These are phyloP conservation scores for Agapanthus africanus DNA, from an alignment of 106 monocot genomes.

Conservation along the genomic window DNA sequence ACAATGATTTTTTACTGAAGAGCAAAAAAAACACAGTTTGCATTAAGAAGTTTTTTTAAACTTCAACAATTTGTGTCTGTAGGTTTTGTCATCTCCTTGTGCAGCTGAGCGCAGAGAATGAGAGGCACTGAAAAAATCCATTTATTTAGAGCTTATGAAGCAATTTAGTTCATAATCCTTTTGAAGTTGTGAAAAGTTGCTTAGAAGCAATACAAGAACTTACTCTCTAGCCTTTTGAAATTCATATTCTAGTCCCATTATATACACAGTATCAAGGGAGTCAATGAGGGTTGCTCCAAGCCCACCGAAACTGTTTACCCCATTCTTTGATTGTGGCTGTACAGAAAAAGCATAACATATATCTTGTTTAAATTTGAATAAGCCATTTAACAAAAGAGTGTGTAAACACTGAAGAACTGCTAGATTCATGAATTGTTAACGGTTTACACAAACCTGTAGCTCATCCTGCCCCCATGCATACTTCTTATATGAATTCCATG, in stretches of 20 bases:
- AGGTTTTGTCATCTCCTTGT: too few relatives aligned
- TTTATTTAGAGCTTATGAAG: too few relatives aligned
- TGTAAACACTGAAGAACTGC: constrained; percentile 25
- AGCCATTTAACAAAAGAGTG: neutral
- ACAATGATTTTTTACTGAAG: neutral
- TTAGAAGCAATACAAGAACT: too few relatives aligned
- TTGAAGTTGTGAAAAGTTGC: too few relatives aligned
- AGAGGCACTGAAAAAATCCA: too few relatives aligned
- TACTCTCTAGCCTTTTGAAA: constrained; percentile 88
- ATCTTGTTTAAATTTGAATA: neutral
- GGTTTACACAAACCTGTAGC: constrained; percentile 24
- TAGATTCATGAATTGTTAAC: neutral
- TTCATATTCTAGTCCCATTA: constrained; percentile 84
- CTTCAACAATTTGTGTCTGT: too few relatives aligned
- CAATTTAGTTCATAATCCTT: too few relatives aligned
- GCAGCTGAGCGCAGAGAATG: too few relatives aligned
- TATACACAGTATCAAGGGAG: constrained; percentile 83
- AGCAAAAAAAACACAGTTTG: too few relatives aligned
- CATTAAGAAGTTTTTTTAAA: neutral
- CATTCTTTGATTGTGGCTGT: constrained; percentile 84
- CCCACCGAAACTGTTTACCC: constrained; percentile 87
- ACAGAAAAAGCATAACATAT: constrained; percentile 5
- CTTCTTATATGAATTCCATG: constrained; percentile 84
- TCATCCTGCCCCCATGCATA: constrained; percentile 92
- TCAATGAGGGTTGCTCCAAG: constrained; percentile 89